Evolutionary conservation across 2,329 filamentous ascomycete genomes (phyloP), one percentile per base, ranked within the genome.

Genomic region (Sphaerostilbella broomeana): DNA sequence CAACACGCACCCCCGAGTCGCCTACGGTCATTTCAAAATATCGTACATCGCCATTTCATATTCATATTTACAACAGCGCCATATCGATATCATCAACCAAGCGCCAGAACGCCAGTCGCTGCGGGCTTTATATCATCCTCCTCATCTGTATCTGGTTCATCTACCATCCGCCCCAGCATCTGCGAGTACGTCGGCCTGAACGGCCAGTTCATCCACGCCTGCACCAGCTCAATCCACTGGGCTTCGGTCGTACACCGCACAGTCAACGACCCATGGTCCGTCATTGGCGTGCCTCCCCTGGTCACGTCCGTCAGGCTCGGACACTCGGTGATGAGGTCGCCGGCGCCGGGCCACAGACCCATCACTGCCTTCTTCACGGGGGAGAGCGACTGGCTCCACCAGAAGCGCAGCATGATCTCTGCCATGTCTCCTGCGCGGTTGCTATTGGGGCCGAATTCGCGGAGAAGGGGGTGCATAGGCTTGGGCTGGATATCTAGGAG

Each of bases 401-500:
- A 63, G 42, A 47, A 57, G 22, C 55, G 61, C 31, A 64, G 54
- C 52, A 67, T 59, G n/a, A 77, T 52, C 26, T 77, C 70, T 16
- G 77, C 70, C 8, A 66, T 61, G 50, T 77, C 72, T 30, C 68
- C 72, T 1, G 64, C 54, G 27, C 64, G 65, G 18, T 51, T 60
- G 2, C 59, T 61, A 2, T 39, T 43, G 3, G 62, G 56, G 0
- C 72, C 71, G 38, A 61, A 60, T 38, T 72, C 55, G 6, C 67
- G 67, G 15, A 81, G 51, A 2, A 75, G 50, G 1, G 64, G 67
- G 49, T 70, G 66, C 44, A 71, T 61, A 3, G 66, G 55, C 48
- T 72, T 70, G 4, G 85, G 84, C 47, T 80, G 74, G 43, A 86
- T 65, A 56, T 88, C 84, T 12, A 88, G 56, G 4, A 90, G 72